Evolutionary conservation across 257 asterid species (phyloP).

Genomic region (Gentiana straminea): DNA sequence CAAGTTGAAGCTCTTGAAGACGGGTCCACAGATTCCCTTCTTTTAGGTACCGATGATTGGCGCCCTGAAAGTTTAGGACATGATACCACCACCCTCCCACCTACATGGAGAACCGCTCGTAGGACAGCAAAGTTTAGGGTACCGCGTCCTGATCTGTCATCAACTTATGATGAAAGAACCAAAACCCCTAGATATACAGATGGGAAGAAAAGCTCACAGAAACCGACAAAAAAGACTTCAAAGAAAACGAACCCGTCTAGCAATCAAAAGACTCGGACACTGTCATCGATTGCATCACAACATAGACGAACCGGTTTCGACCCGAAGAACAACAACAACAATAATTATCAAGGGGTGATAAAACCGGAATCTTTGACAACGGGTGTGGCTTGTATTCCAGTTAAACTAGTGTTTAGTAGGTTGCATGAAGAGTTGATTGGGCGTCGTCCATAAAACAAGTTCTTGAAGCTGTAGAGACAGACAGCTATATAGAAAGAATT

Average conservation of each 20-base stretch:
- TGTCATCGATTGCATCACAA: slow-evolving; percentile 60
- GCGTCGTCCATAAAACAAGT: slow-evolving; percentile 42
- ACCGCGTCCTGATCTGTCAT: slow-evolving; percentile 55
- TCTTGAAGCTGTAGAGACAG: slow-evolving; percentile 6
- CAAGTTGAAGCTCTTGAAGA: slow-evolving; percentile 71
- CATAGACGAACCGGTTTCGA: slow-evolving; percentile 29
- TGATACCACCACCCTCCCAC: slow-evolving; percentile 46
- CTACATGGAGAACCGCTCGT: slow-evolving; percentile 88
- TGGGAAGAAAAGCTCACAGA: slow-evolving; percentile 31
- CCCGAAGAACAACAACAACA: slow-evolving; percentile 17
- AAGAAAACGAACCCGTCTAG: slow-evolving; percentile 41
- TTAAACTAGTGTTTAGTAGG: slow-evolving; percentile 86
- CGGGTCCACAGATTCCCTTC: slow-evolving; percentile 36
- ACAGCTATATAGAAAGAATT: slow-evolving; percentile 17
- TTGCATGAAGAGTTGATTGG: slow-evolving; percentile 74
- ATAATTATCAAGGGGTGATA: slow-evolving; percentile 33
- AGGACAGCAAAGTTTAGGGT: slow-evolving; percentile 81
- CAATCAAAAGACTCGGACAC: slow-evolving; percentile 63
- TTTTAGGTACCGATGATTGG: slow-evolving; percentile 31
- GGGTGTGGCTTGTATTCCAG: slow-evolving; percentile 80
- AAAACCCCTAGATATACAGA: slow-evolving; percentile 15
- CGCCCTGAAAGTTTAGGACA: slow-evolving; percentile 35
- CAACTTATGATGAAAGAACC: slow-evolving; percentile 29
- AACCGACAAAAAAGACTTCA: slow-evolving; percentile 32
- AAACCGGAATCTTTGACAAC: slow-evolving; percentile 40